Percentiles rank a stretch among this genome's conserved stretches.
These are phyloP conservation scores for Pichia sp. DNA, from an alignment of 1,139 yeast genomes.

Conservation along the genomic window DNA sequence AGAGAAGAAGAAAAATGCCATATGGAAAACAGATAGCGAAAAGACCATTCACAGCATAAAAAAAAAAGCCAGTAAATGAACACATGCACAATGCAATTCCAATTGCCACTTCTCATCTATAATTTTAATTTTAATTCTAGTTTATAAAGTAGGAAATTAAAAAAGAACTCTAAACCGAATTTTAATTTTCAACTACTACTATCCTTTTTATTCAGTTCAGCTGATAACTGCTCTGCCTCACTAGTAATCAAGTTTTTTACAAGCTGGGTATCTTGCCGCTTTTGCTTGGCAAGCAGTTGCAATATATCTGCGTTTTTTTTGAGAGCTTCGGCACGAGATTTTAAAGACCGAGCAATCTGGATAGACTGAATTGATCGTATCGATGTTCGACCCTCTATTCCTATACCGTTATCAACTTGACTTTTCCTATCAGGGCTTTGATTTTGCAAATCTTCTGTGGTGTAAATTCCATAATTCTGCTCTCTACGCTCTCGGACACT, in stretches of 20 bases:
- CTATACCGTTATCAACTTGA: not conserved
- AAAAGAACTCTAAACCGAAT: not conserved
- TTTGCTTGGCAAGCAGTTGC: not conserved
- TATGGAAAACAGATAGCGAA: not conserved
- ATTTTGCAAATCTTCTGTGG: not conserved
- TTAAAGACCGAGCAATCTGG: conserved; percentile 3
- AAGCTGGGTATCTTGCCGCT: conserved; percentile 5
- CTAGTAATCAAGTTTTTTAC: not conserved
- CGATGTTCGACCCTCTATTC: not conserved
- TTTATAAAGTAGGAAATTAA: not conserved
- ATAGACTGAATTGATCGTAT: conserved; percentile 7
- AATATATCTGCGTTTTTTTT: conserved; percentile 12
- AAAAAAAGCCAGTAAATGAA: not conserved
- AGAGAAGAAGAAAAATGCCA: not conserved
- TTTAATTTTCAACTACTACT: too few species aligned
- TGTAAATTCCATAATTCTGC: conserved; percentile 11
- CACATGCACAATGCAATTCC: not conserved
- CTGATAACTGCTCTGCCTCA: conserved; percentile 7
- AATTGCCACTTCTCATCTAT: not conserved
- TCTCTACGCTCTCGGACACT: conserved; percentile 10
- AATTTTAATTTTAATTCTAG: not conserved
- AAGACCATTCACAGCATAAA: too few species aligned
- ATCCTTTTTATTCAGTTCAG: not conserved
- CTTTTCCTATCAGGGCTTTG: not conserved
- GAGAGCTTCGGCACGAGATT: conserved; percentile 3